These are phyloP conservation scores for Pseudocercospora pini-densiflorae DNA, from an alignment of 2,329 filamentous ascomycete genomes.

Conservation along the genomic window DNA sequence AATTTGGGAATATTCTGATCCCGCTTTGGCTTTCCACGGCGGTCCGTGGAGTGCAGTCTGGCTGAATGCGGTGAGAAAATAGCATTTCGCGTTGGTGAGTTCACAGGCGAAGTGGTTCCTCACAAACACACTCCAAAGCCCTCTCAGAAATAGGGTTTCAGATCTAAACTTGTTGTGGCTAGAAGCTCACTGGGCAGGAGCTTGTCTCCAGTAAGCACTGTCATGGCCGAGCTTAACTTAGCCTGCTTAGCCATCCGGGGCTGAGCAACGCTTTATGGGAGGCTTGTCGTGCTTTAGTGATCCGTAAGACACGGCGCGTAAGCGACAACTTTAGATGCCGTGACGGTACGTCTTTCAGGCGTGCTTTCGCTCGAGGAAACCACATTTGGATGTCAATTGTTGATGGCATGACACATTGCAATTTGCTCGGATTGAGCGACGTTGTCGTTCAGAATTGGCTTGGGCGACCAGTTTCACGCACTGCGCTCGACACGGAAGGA, in stretches of 20 bases:
- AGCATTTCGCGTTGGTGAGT: not conserved
- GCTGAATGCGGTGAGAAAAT: constrained; percentile 4
- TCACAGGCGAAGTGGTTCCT: not conserved
- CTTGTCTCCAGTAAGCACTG: constrained; percentile 12
- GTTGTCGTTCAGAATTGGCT: not conserved
- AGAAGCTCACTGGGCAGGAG: not conserved
- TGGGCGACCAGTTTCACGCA: not conserved
- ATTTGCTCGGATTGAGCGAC: not conserved
- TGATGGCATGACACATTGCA: not conserved
- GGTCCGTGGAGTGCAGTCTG: not conserved
- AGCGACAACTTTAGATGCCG: constrained; percentile 4
- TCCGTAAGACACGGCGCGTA: constrained; percentile 3
- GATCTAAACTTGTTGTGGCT: not conserved
- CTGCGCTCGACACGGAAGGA: not conserved
- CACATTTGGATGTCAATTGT: not conserved
- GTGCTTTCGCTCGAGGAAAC: not conserved
- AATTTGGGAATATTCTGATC: constrained; percentile 1
- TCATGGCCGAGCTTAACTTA: constrained; percentile 5
- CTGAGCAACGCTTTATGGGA: not conserved
- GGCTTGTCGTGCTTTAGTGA: not conserved
- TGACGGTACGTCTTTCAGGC: not conserved
- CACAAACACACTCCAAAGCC: not conserved
- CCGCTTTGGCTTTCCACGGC: not conserved
- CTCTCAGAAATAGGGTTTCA: not conserved
- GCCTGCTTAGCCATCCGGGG: not conserved